Base-by-base conservation (phyloP, 768 basidiomycete species). In the Kwoniella botswanensis region DNA sequence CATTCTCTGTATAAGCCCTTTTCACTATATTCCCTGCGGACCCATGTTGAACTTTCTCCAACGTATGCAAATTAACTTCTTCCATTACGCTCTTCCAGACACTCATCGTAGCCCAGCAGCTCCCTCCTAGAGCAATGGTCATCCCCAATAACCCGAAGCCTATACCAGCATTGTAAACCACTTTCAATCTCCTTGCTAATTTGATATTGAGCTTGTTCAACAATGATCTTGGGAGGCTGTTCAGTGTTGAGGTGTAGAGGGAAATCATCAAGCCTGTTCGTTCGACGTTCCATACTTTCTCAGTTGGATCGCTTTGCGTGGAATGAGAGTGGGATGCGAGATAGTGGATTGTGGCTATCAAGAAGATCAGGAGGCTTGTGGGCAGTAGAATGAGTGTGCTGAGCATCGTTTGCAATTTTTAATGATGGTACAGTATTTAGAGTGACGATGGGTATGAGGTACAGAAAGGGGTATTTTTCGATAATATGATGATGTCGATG, bases 61-160 rank as follows among this genome's bases (percentile, higher is more conserved):
- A 61, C 1, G 79, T 73, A 71, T 80, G 79, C 15, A 70, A 35
- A 41, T 69, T 57, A 10, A 68, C 60, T 59, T 80, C 79, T 18
- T 29, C 42, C 77, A 75, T 76, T 3, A 80, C 79, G 17, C 67
- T 67, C 42, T 57, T 64, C 79, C 79, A 80, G 3, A 80, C 75
- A n/a, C 43, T 65, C 24, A 26, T 60, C 15, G 63, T 50, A 6
- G 72, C 70, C 79, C 76, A 78, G 9, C 71, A 3, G 17, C 65
- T 55, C 13, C 70, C 75, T 15, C 63, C 18, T 9, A 73, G 13
- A 11, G 65, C 68, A 1, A 66, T 59, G 0, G 61, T 41, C 26
- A 57, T 59, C 7, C 78, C 78, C 15, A 72, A 42, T 21, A 69
- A 18, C 1, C 79, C 75, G 7, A 63, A 43, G 4, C 62, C 68